These are phyloP conservation scores for Candida coleopterorum DNA, from an alignment of 805 yeast species.

Conservation along the genomic window DNA sequence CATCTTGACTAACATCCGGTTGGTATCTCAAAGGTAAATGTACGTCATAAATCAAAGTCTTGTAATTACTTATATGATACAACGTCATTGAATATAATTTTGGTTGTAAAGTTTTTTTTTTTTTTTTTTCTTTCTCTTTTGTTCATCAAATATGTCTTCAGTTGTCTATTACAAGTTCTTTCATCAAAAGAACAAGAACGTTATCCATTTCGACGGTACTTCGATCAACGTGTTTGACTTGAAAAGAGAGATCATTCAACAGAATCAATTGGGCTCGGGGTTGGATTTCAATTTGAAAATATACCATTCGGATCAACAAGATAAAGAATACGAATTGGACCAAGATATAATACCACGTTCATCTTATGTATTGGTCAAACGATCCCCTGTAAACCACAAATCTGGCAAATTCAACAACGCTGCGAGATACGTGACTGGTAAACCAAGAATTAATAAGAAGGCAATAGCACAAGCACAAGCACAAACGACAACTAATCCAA, in stretches of 20 bases:
- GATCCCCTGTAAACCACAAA: conserved; percentile 60
- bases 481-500: conserved; percentile 13
- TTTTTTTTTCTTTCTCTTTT: not conserved
- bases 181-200: conserved; percentile 74
- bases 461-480: conserved; percentile 26
- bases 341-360: conserved; percentile 89
- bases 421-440: conserved; percentile 66
- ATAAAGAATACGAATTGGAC: conserved; percentile 77
- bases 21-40: conserved; percentile 24
- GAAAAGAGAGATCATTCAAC: conserved; percentile 81
- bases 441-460: conserved; percentile 46
- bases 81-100: conserved; percentile 11
- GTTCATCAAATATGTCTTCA: conserved; percentile 59
- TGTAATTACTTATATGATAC: conserved; percentile 18
- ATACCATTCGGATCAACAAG: conserved; percentile 54
- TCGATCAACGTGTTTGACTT: conserved; percentile 93
- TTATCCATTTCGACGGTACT: conserved; percentile 91
- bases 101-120: not conserved
- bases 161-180: conserved; percentile 81
- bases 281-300: conserved; percentile 75
- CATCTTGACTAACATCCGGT: not conserved
- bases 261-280: conserved; percentile 78
- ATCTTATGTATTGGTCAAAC: conserved; percentile 70
- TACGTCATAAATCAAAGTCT: conserved; percentile 13
- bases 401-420: conserved; percentile 52